Evolutionary conservation across 495 filamentous ascomycete genomes (phyloP), one percentile per base, ranked within the genome.

Genomic region (Achaetomiella virescens): DNA sequence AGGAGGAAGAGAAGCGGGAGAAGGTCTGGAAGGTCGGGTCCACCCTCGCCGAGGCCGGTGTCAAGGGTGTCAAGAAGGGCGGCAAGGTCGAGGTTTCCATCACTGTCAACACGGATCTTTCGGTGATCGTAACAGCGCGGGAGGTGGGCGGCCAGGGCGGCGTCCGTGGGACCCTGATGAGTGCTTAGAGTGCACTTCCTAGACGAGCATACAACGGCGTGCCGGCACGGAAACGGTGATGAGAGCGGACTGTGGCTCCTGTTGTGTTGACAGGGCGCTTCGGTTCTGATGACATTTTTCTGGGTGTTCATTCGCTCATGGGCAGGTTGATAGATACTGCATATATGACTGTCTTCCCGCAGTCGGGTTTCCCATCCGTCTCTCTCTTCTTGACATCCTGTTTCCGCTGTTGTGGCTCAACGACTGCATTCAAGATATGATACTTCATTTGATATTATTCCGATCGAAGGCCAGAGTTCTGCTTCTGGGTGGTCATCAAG

Each of bases 71-170:
- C 53, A 90, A 89, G 82, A 91, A 91, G 77, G 88, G 88, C 36
- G 79, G 81, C 60, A 96, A 93, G 77, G 84, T 97, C 58, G 93
- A 97, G 79, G 84, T 97, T 45, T 92, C 87, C 66, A 79, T 98
- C 57, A 91, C 90, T 62, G 87, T 97, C 53, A 81, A 78, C 40
- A 79, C 79, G 17, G 91, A 97, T 69, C 72, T 96, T 46, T 76
- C 75, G 54, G 78, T 96, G 56, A 86, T 85, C 55, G 77, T 96
- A 62, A 87, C 90, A 22, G 85, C 85, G 54, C 80, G 91, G 55
- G 90, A 96, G 68, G 84, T 95, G 35, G 91, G 91, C 52, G 86
- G 83, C 31, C 90, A 95, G 74, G 84, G 84, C 27, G 90, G 89
- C 54, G 88, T 95, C 36, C 80, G 91, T 59, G 90, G 91, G 24